These are phyloP conservation scores for Phialemonium atrogriseum DNA, from an alignment of 2,329 filamentous ascomycete genomes.

Conservation along the genomic window DNA sequence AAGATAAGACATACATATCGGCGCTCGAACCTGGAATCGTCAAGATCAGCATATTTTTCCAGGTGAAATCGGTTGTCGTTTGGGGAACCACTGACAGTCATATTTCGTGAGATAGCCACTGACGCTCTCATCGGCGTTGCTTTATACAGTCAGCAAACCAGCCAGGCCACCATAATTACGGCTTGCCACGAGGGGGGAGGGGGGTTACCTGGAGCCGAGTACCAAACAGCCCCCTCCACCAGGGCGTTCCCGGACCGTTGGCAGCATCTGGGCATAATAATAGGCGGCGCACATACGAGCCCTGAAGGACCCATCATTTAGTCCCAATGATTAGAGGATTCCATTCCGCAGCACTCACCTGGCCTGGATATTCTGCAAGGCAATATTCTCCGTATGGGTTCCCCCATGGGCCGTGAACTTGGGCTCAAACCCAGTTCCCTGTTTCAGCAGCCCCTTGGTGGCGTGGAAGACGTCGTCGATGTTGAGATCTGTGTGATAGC, in stretches of 20 bases:
- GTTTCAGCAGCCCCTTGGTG: constrained; percentile 26
- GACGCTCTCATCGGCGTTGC: too few relatives aligned
- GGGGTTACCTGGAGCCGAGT: too few relatives aligned
- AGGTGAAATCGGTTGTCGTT: too few relatives aligned
- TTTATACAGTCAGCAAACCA: too few relatives aligned
- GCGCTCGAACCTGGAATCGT: too few relatives aligned
- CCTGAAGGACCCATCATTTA: constrained; percentile 39
- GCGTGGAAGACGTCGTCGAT: constrained; percentile 55
- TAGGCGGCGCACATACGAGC: constrained; percentile 16
- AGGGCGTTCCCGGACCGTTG: constrained; percentile 46
- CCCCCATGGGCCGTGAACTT: constrained; percentile 57
- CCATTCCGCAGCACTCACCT: constrained; percentile 46
- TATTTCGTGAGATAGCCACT: constrained; percentile 59
- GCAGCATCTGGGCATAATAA: constrained; percentile 52
- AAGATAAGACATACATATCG: constrained; percentile 12
- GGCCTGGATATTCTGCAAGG: constrained; percentile 61
- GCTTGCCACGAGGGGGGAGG: too few relatives aligned
- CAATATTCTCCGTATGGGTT: constrained; percentile 50
- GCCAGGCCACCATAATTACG: too few relatives aligned
- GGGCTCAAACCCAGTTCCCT: constrained; percentile 48
- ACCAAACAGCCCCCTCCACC: constrained; percentile 55
- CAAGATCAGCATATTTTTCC: too few relatives aligned
- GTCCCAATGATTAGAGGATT: constrained; percentile 45
- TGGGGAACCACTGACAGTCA: constrained; percentile 37
- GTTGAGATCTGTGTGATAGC: constrained; percentile 64